Base-by-base conservation (phyloP, 2,329 filamentous ascomycete species). In the Aspergillus texensis region DNA sequence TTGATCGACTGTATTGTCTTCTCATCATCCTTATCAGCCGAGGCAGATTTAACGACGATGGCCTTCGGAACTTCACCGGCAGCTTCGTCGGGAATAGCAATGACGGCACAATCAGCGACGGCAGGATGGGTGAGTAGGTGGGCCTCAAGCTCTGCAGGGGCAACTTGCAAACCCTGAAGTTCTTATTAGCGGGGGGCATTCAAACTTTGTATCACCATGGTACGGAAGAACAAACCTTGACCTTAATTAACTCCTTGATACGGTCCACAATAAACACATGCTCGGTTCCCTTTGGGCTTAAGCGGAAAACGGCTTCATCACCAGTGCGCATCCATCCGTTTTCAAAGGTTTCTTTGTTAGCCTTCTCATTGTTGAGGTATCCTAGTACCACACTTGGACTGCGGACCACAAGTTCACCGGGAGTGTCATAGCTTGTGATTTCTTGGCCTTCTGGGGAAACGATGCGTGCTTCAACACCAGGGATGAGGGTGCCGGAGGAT, bases 191-290 rank as follows among this genome's bases (percentile, higher is more conserved):
- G 11, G 55, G 28, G 41, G 41, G 12, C 3, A 34, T n/a, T 39
- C 34, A 60, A 26, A 36, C 11, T 21, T 12, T 32, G 6, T 4
- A 28, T 12, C 9, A 84, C 78, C 28, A n/a, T n/a, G 10, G 14
- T 5, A 52, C 1, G 19, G 48, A 26, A 54, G 11, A 16, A 72
- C 76, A 24, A 79, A 89, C 89, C 82, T 92, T 92, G 72, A 92
- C 90, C 75, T 92, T 92, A 78, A 93, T 92, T 58, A 92, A 81
- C 72, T 93, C 88, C 80, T 91, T 91, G 71, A 91, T 89, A 6
- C 94, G 88, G 74, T 97, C 94, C 1, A 93, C 90, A 63, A 97
- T 90, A 74, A 93, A 90, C 56, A 97, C 75, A 72, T 97, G 94
- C 77, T 97, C 92, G 67, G 89, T 81, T 3, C 92, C 92, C 2